These are phyloP conservation scores for Penicillium paradoxum DNA, from an alignment of 495 filamentous ascomycete genomes.

Conservation along the genomic window DNA sequence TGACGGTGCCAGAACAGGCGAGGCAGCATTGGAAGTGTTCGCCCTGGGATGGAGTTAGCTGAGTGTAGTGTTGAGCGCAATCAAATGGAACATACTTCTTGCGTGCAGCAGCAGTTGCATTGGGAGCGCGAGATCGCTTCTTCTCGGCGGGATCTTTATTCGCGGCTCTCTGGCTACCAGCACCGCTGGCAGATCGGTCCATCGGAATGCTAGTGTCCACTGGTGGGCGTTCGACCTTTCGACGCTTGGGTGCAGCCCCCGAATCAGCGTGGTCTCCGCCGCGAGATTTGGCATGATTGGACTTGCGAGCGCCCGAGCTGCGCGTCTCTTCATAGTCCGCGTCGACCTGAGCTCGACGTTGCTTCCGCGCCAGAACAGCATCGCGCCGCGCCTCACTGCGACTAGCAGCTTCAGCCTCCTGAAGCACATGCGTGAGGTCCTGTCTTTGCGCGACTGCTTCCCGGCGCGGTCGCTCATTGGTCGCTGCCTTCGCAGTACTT, in stretches of 20 bases:
- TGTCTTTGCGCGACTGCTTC: slow-evolving; percentile 67
- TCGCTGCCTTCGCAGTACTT: slow-evolving; percentile 55
- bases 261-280: slow-evolving; percentile 46
- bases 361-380: slow-evolving; percentile 67
- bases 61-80: not conserved
- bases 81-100: slow-evolving; percentile 55
- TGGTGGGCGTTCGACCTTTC: slow-evolving; percentile 67
- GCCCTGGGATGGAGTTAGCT: slow-evolving; percentile 35
- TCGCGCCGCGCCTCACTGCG: slow-evolving; percentile 80
- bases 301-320: slow-evolving; percentile 48
- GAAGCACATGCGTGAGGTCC: slow-evolving; percentile 50
- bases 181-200: slow-evolving; percentile 67
- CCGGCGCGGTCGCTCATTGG: slow-evolving; percentile 65
- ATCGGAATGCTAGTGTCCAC: slow-evolving; percentile 51
- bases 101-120: slow-evolving; percentile 54
- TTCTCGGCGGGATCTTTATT: slow-evolving; percentile 63
- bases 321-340: slow-evolving; percentile 72
- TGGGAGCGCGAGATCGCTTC: slow-evolving; percentile 63
- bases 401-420: slow-evolving; percentile 70
- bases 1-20: slow-evolving; percentile 67
- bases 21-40: slow-evolving; percentile 50
- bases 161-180: slow-evolving; percentile 38
- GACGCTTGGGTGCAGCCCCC: slow-evolving; percentile 55
- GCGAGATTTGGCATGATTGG: slow-evolving; percentile 56
- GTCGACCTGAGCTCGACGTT: slow-evolving; percentile 61